phyloP scores from a whole-genome alignment of 2,329 filamentous ascomycete genomes.

The Penicillium italicum region DNA sequence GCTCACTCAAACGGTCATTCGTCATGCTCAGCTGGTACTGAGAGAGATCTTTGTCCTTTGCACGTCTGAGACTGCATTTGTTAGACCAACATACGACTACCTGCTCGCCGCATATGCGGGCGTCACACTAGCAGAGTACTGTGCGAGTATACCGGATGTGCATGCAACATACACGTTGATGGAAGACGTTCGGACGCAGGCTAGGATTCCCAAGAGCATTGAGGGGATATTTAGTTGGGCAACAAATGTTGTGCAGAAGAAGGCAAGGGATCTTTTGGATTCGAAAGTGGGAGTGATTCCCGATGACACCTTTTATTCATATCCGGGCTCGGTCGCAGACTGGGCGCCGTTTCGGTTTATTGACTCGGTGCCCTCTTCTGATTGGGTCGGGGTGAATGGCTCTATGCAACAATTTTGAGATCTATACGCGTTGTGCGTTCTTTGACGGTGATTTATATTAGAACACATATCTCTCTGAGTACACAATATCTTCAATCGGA shows the following conservation, averaged over 20 bases:
- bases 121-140: conserved; percentile 7
- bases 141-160: conserved; percentile 2
- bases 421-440: background rate
- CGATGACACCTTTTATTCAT: conserved; percentile 7
- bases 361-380: conserved; percentile 5
- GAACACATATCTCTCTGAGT: background rate
- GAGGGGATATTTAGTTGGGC: conserved; percentile 8
- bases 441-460: background rate
- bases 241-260: conserved; percentile 9
- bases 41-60: conserved; percentile 3
- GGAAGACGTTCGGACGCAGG: conserved; percentile 8
- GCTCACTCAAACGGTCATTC: conserved; percentile 3
- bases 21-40: conserved; percentile 4
- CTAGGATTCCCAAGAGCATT: conserved; percentile 8
- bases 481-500: background rate
- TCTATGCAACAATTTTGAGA: conserved; percentile 3
- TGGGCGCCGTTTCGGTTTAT: conserved; percentile 12
- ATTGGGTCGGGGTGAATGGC: conserved; percentile 2
- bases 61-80: background rate
- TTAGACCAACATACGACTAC: conserved; percentile 8
- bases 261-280: conserved; percentile 4
- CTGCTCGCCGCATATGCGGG: conserved; percentile 9
- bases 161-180: conserved; percentile 10
- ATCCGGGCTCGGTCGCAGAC: conserved; percentile 1
- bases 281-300: background rate